Evolutionary conservation across 1,284 basidiomycete species (phyloP), one percentile per base, ranked within the genome.

Genomic region (Cryptococcus sp.): DNA sequence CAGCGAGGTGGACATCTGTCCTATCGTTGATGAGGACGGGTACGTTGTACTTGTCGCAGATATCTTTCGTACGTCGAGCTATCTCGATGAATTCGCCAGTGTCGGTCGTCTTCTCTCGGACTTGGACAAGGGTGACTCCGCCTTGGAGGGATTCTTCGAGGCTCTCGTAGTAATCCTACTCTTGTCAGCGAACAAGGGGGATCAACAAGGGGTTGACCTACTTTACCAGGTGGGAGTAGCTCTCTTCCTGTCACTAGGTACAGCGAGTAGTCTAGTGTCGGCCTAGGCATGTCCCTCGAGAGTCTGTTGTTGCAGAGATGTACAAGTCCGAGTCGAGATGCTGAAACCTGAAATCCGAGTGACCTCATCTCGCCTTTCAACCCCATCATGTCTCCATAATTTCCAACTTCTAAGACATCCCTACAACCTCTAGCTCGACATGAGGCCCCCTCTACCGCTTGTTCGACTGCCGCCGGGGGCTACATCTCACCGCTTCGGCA

Each of bases 21-120:
- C 91, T 82, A 72, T 94, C 91, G 65, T 97, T 97, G 74, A 97
- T 87, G 51, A 97, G 76, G 24, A 97, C 76, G 0, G 89, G 90
- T 19, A 95, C 82, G 43, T 79, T 78, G 76, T 92, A 87, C 72
- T 80, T 80, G 61, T 84, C 80, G 65, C 88, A 93, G 21, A 97
- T 75, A 18, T 66, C 77, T 65, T 92, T 87, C 2, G 83, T 85
- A 52, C 76, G 72, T 44, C 71, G 69, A 0, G 91, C 90, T 49
- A 95, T 79, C 48, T 83, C 77, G 52, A 92, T 78, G 65, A 97
- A 94, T 84, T 91, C 86, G 23, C 79, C 78, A 0, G 88, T 91
- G 54, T 90, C 87, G 0, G 79, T 71, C 7, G 79, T 73, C 71
- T 95, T 95, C 73, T 94, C 91, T 39, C 91, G 78, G 12, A 94